Evolutionary conservation across 1,139 yeast species (phyloP).

Genomic region (Diutina mesorugosa): DNA sequence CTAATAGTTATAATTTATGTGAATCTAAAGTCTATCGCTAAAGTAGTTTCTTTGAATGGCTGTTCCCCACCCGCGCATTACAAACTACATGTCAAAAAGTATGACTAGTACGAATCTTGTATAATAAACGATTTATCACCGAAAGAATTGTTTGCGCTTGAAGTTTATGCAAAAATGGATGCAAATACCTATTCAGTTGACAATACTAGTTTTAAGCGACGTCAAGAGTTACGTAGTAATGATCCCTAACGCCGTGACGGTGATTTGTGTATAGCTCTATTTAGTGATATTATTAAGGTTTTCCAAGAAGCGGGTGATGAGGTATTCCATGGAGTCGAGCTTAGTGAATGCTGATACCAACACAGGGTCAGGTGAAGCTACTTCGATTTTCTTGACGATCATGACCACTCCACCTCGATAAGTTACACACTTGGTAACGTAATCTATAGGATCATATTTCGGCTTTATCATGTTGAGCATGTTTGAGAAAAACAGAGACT

Average conservation of each 20-base stretch:
- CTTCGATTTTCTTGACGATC: conserved; percentile 30
- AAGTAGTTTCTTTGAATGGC: too few relatives aligned
- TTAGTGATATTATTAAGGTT: conserved; percentile 4
- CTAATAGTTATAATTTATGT: too few relatives aligned
- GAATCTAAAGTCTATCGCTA: too few relatives aligned
- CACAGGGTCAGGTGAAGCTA: conserved; percentile 31
- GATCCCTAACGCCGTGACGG: neutral
- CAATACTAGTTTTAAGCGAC: too few relatives aligned
- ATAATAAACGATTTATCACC: too few relatives aligned
- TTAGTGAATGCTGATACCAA: conserved; percentile 31
- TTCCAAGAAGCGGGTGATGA: conserved; percentile 13
- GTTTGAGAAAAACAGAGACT: neutral
- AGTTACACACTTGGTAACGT: conserved; percentile 31
- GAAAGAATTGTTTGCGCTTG: too few relatives aligned
- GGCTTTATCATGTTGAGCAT: conserved; percentile 12
- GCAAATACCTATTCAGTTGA: too few relatives aligned
- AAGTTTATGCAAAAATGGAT: too few relatives aligned
- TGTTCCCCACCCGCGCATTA: too few relatives aligned
- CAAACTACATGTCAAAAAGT: too few relatives aligned
- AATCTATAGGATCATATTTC: conserved; percentile 25
- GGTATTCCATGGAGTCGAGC: conserved; percentile 28
- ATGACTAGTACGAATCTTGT: too few relatives aligned
- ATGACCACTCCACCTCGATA: conserved; percentile 29
- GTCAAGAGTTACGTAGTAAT: neutral
- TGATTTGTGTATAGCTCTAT: neutral